Percentiles rank a stretch among this genome's conserved stretches.
Evolutionary conservation across 768 basidiomycete genomes (phyloP).

Genomic region (Erythrobasidium yunnanense): DNA sequence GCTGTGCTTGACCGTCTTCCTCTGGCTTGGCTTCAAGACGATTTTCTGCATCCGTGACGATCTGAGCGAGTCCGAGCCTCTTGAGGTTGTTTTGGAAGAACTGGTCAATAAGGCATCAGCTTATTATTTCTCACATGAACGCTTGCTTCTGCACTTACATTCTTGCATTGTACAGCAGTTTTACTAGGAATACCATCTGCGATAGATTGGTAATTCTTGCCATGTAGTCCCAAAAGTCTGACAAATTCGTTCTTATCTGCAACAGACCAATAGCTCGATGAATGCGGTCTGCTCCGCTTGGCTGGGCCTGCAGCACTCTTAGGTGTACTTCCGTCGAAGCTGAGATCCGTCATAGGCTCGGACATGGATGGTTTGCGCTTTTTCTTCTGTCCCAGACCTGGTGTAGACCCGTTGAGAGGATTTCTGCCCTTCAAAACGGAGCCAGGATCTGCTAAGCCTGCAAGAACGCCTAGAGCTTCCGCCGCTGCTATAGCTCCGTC

Average conservation of each 20-base stretch:
- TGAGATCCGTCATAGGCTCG: neutral
- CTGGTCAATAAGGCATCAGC: neutral
- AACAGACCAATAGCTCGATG: conserved; percentile 53
- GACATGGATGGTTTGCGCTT: conserved; percentile 26
- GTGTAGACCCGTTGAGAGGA: neutral
- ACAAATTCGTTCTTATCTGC: conserved; percentile 56
- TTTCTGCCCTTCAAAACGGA: neutral
- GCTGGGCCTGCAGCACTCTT: neutral
- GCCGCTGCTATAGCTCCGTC: conserved; percentile 36
- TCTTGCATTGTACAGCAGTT: conserved; percentile 42
- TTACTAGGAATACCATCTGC: conserved; percentile 53
- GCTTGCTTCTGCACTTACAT: conserved; percentile 30
- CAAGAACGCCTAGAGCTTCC: conserved; percentile 34
- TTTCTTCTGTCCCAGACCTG: too few species aligned
- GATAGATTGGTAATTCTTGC: conserved; percentile 59
- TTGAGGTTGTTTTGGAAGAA: conserved; percentile 38
- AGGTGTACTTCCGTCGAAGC: neutral
- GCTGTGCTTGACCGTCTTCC: too few species aligned
- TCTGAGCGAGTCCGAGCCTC: conserved; percentile 36
- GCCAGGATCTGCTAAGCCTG: neutral
- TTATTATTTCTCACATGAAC: neutral
- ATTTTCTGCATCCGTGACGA: conserved; percentile 8
- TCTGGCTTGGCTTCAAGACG: neutral
- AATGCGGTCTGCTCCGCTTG: conserved; percentile 33
- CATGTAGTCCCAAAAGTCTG: conserved; percentile 53